Evolutionary conservation across 352 stramenopile species (phyloP).

Genomic region (Phytophthora pisi): DNA sequence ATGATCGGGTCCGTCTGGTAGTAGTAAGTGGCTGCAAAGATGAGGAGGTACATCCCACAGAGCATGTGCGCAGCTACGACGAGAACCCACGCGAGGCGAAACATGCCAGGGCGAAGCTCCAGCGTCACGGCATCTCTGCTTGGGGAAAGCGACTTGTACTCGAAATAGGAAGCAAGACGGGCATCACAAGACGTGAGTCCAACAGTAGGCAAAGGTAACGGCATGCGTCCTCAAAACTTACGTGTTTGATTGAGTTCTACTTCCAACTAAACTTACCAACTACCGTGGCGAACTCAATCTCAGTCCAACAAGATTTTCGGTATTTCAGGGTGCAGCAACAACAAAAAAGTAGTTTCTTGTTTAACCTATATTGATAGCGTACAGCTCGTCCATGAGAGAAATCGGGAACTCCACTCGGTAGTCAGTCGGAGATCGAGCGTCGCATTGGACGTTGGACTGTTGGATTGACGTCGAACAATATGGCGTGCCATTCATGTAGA

Average conservation of each 20-base stretch:
- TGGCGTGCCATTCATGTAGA: constrained; percentile 6
- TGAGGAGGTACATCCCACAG: constrained; percentile 6
- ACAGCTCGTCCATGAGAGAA: background rate
- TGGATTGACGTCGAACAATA: constrained; percentile 1
- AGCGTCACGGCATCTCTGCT: background rate
- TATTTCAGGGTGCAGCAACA: no score
- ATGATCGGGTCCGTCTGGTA: constrained; percentile 13
- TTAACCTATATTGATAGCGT: background rate
- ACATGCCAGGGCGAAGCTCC: background rate
- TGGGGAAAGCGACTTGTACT: background rate
- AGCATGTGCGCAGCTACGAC: constrained; percentile 3
- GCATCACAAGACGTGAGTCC: no score
- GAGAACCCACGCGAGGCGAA: constrained; percentile 4
- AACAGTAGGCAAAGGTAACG: no score
- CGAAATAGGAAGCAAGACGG: background rate
- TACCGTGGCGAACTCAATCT: no score
- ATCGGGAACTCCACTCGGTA: background rate
- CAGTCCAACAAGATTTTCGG: no score
- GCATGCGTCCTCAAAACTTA: no score
- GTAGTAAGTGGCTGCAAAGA: constrained; percentile 10
- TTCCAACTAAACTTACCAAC: no score
- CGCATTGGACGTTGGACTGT: background rate
- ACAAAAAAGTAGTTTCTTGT: no score
- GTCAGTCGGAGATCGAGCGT: background rate
- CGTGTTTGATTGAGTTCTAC: no score